These are phyloP conservation scores for Tieghemostelium lacteum DNA, from an alignment of 78 protist genomes.

Conservation along the genomic window DNA sequence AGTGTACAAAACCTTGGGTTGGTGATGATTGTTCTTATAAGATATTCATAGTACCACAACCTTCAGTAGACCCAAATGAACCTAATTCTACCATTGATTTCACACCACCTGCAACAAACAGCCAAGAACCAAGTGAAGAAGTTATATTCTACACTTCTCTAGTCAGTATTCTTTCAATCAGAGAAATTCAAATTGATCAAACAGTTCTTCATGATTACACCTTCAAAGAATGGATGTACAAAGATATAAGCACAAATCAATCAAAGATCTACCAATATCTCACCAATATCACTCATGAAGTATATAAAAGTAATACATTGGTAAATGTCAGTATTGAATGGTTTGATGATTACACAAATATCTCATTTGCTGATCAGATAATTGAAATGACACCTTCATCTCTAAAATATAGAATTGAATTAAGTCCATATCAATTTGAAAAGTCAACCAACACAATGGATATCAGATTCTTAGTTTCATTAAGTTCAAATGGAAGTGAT, in stretches of 20 bases:
- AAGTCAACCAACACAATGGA: neutral
- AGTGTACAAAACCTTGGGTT: neutral
- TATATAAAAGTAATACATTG: neutral
- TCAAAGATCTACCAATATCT: neutral
- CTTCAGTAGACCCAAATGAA: neutral
- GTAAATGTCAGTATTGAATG: neutral
- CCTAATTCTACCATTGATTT: neutral
- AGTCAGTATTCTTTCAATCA: neutral
- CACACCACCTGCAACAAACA: neutral
- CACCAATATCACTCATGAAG: neutral
- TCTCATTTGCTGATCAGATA: conserved; percentile 1
- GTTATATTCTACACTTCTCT: too few species aligned
- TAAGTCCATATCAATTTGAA: neutral
- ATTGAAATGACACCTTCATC: neutral
- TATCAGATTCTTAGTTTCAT: neutral
- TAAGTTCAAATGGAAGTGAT: neutral
- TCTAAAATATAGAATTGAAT: neutral
- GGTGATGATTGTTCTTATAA: neutral
- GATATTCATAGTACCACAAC: neutral
- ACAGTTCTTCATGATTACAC: neutral
- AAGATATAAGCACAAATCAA: neutral
- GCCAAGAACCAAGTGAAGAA: neutral
- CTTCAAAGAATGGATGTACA: neutral
- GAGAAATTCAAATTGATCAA: neutral
- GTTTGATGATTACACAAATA: neutral